A percentile compares a stretch with the other conserved stretches of the same genome.
Conservation (phyloP, 1,284 basidiomycete species). For the Sphagnurus paluster region DNA sequence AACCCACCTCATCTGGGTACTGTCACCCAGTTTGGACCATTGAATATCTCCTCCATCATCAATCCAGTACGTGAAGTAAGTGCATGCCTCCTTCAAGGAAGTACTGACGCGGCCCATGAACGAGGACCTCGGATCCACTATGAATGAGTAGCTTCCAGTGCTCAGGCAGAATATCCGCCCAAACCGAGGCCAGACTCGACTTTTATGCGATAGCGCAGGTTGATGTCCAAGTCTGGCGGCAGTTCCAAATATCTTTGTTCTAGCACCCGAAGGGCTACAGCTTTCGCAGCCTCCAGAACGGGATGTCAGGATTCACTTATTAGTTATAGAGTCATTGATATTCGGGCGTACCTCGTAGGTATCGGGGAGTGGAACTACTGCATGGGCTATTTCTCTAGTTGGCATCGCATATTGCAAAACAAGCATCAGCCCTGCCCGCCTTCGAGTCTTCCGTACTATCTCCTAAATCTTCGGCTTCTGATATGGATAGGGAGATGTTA, state of each 20-base stretch:
- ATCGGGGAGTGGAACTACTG: conserved; percentile 14
- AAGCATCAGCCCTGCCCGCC: neutral
- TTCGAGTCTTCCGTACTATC: neutral
- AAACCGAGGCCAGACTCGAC: conserved; percentile 1
- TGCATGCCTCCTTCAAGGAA: conserved; percentile 10
- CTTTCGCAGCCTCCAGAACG: conserved; percentile 13
- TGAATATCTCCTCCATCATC: neutral
- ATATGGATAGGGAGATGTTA: no score
- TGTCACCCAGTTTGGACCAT: neutral
- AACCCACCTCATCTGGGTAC: neutral
- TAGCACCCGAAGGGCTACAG: conserved; percentile 7
- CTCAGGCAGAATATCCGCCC: conserved; percentile 1
- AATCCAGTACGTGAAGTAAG: conserved; percentile 1
- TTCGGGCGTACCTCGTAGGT: conserved; percentile 17
- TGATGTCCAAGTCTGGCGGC: conserved; percentile 4
- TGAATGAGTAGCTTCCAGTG: conserved; percentile 9
- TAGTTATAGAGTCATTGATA: no score
- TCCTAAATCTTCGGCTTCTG: no score
- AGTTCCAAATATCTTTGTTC: conserved; percentile 7
- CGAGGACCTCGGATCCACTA: no score
- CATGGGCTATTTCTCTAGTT: conserved; percentile 5
- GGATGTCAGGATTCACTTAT: no score
- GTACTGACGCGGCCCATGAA: neutral
- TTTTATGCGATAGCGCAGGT: conserved; percentile 6
- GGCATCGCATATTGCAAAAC: conserved; percentile 3